These are phyloP conservation scores for Cutaneotrichosporon sp. DNA, from an alignment of 1,284 basidiomycete species.

Conservation along the genomic window DNA sequence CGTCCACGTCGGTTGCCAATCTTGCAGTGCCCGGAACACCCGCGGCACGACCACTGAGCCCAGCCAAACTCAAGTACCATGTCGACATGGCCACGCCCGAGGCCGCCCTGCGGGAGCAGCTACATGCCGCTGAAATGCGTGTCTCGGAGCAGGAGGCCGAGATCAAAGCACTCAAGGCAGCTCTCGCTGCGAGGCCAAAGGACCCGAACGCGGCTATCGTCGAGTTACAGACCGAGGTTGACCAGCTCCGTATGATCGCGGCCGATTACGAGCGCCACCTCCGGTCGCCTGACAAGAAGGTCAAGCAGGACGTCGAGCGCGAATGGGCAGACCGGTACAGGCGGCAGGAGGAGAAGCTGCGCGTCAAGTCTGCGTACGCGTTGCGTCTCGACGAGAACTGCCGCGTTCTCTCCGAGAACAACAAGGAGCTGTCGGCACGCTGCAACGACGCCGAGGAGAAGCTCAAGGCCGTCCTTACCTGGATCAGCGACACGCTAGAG, in stretches of 20 bases:
- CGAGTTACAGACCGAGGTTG: constrained; percentile 45
- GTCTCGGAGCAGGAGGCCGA: constrained; percentile 74
- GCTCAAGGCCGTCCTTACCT: constrained; percentile 39
- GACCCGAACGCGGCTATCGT: constrained; percentile 36
- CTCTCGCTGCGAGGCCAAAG: constrained; percentile 40
- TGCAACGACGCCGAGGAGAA: constrained; percentile 39
- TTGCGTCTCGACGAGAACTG: constrained; percentile 44
- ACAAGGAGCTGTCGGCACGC: constrained; percentile 30
- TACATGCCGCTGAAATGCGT: constrained; percentile 66
- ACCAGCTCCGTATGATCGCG: constrained; percentile 42
- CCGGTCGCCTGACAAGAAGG: constrained; percentile 64
- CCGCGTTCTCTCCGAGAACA: constrained; percentile 31
- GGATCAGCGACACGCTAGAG: constrained; percentile 32
- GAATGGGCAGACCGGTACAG: constrained; percentile 66
- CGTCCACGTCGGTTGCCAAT: constrained; percentile 62
- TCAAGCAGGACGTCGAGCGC: constrained; percentile 72
- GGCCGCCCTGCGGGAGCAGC: constrained; percentile 74
- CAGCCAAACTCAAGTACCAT: constrained; percentile 59
- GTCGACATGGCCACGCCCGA: constrained; percentile 75
- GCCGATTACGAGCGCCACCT: constrained; percentile 51
- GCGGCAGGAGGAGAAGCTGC: constrained; percentile 57
- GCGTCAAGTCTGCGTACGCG: constrained; percentile 48
- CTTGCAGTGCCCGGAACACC: constrained; percentile 21
- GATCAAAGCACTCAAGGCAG: constrained; percentile 55
- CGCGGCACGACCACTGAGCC: constrained; percentile 66